Base-by-base conservation (phyloP, 2,329 filamentous ascomycete species). In the Neonectria neomacrospora region DNA sequence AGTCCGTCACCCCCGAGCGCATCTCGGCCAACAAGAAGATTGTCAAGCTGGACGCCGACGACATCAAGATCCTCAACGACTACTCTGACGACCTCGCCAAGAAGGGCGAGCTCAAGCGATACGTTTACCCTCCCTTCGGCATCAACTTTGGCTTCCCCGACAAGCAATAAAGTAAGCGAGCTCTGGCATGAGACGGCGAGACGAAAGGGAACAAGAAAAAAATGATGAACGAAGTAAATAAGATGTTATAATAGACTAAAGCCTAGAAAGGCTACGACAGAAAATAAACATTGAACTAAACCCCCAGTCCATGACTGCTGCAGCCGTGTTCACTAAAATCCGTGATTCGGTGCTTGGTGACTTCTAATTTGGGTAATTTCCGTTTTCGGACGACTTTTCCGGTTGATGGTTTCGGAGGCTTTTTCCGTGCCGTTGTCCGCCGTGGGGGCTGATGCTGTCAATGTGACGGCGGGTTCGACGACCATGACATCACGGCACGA, bases 131-230 rank as follows among this genome's bases (percentile, higher is more conserved):
- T 68, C 85, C 88, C 1, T 92, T 91, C 72, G 88, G 88, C 3
- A 78, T 90, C 52, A 82, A 90, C 72, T 90, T 92, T 75, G 90
- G 90, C 2, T 92, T 92, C 80, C 89, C 89, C n/a, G 90, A 92
- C 75, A 90, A 90, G 83, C 71, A 70, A 45, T 73, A 64, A 65
- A 73, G 70, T 63, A 65, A 73, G 70, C 42, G 58, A 39, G 14
- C 6, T 16, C 22, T 23, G 5, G 8, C 9, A 50, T 34, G 54
- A 57, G 30, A 63, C 28, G n/a, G 54, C n/a, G 48, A 14, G 32
- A 48, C 32, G 53, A 54, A 34, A 20, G 20, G 39, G 41, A 18
- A 23, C 39, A 57, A 12, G 18, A 34, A 37, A 48, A 23, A 39
- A 12, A 16, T 16, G 9, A 37, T 39, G n/a, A n/a, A 50, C 16